Evolutionary conservation across 345 rosid genomes (phyloP), one percentile per base, ranked within the genome.

Genomic region (Citrus inodora): DNA sequence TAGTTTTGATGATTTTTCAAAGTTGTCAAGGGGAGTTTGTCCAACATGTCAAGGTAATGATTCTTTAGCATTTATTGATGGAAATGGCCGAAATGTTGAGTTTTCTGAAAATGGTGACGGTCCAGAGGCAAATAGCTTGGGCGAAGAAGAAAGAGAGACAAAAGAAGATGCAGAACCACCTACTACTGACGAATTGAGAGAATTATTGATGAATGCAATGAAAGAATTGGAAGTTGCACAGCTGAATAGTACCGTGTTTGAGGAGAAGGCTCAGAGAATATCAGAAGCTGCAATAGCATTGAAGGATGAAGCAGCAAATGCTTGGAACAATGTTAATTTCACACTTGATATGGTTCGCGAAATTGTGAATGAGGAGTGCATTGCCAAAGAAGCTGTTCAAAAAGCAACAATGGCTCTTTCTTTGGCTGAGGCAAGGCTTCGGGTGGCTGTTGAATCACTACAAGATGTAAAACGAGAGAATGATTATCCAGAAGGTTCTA

Each of bases 231-330:
- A 90, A 78, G 92, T 87, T 89, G 97, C 96, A 33, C 80, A 85
- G 75, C 84, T 90, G 77, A 95, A 93, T 74, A 92, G 98, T 74
- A 82, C 88, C 60, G 78, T 89, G 83, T 95, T 92, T 71, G 98
- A 95, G 88, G 97, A 93, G 72, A 93, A 90, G 86, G 98, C 98
- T 71, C 97, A 91, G 80, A 79, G 86, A 63, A 88, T 93, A 76
- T 91, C 99, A 9, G 98, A 95, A 87, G 73, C 88, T 80, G 97
- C 98, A 9, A 93, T 95, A 53, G 89, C 96, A 17, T 85, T 88
- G 85, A 94, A 93, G 86, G 99, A 95, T 62, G 87, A 92, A 79
- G 95, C 94, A 3, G 78, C 81, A 19, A 79, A 73, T 82, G 95
- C 92, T 74, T 84, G 94, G 96, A 80, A 70, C 58, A 81, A 91